Conservation (phyloP, 345 rosid genomes). For the Eucalyptus sideroxylon region DNA sequence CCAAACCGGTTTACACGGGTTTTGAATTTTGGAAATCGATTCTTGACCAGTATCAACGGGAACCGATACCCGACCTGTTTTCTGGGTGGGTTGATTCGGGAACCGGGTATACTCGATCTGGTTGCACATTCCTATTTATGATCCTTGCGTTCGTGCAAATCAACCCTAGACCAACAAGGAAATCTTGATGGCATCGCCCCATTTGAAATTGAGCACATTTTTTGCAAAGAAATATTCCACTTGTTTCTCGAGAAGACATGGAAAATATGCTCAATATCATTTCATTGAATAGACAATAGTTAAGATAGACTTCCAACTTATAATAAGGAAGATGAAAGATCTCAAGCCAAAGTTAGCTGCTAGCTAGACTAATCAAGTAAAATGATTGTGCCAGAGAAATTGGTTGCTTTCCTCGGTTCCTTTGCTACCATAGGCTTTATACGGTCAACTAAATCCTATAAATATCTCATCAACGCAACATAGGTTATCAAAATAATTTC, state of each 20-base stretch:
- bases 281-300: too few relatives aligned
- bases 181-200: neutral
- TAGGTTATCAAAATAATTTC: neutral
- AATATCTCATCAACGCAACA: neutral
- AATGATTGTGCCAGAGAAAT: neutral
- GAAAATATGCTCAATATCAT: neutral
- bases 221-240: neutral
- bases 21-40: too few relatives aligned
- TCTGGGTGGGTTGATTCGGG: too few relatives aligned
- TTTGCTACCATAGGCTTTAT: neutral
- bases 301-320: neutral
- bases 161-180: neutral
- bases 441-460: neutral
- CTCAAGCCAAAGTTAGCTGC: neutral
- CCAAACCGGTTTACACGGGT: too few relatives aligned
- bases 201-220: neutral
- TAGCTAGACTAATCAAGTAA: neutral
- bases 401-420: neutral
- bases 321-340: neutral
- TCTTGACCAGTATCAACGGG: too few relatives aligned
- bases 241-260: neutral
- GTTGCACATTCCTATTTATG: too few relatives aligned
- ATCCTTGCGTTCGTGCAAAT: fast-evolving
- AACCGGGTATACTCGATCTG: too few relatives aligned
- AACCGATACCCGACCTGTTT: too few relatives aligned